A percentile compares a stretch with the other conserved stretches of the same genome.
phyloP scores from a whole-genome alignment of 768 basidiomycete genomes.

The Termitomyces sp. region DNA sequence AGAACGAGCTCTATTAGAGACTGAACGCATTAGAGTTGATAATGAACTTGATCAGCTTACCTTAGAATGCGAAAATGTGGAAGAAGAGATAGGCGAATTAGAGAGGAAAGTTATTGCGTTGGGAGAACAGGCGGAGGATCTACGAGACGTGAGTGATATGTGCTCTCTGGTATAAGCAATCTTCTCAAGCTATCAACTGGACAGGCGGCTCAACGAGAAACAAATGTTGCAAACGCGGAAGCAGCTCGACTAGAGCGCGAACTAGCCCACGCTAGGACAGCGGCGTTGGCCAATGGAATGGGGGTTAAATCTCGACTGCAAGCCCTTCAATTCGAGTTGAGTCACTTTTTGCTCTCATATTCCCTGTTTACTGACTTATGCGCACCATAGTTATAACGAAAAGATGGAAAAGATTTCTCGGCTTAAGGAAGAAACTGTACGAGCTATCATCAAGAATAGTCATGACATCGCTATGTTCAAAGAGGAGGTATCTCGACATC shows the following conservation, averaged over 20 bases:
- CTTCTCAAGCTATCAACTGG: not conserved
- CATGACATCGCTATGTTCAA: conserved; percentile 82
- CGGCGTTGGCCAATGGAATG: conserved; percentile 76
- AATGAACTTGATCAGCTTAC: conserved; percentile 77
- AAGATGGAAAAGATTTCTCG: conserved; percentile 72
- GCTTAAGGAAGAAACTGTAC: conserved; percentile 72
- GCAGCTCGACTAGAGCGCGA: conserved; percentile 65
- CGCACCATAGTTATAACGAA: conserved; percentile 57
- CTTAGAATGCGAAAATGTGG: conserved; percentile 73
- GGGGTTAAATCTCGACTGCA: conserved; percentile 77
- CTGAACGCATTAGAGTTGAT: conserved; percentile 73
- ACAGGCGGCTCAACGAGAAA: conserved; percentile 76
- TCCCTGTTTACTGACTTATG: conserved; percentile 1
- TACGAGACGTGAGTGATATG: conserved; percentile 60
- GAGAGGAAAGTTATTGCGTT: conserved; percentile 67
- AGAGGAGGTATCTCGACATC: conserved; percentile 65
- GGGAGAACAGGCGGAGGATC: conserved; percentile 73
- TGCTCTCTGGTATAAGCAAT: not conserved
- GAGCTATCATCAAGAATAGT: conserved; percentile 78
- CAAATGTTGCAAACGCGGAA: conserved; percentile 58
- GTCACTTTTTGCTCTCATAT: conserved; percentile 15
- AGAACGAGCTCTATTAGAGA: conserved; percentile 66
- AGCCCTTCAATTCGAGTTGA: conserved; percentile 69
- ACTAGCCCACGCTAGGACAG: conserved; percentile 66
- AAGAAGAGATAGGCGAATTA: conserved; percentile 68